phyloP scores from a whole-genome alignment of 805 yeast species.

The Wickerhamomyces sydowiorum region DNA sequence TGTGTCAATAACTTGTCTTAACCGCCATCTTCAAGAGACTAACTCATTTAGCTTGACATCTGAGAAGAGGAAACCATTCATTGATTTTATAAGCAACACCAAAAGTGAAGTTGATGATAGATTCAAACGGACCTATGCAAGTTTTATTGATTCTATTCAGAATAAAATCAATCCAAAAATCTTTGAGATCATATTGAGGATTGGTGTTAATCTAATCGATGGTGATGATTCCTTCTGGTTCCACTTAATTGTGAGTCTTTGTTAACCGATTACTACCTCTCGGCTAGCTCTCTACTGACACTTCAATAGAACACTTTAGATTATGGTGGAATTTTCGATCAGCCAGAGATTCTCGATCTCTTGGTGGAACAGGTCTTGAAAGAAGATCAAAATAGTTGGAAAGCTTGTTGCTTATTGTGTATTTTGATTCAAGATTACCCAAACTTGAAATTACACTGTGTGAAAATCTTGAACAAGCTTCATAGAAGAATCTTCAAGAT shows the following conservation, averaged over 20 bases:
- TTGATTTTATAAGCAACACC: neutral
- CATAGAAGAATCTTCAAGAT: neutral
- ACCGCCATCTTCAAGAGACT: too few relatives aligned
- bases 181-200: constrained; percentile 17
- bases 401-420: constrained; percentile 20
- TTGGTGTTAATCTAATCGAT: constrained; percentile 16
- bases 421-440: constrained; percentile 19
- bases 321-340: constrained; percentile 16
- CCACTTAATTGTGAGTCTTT: constrained; percentile 9
- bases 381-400: constrained; percentile 17
- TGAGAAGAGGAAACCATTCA: neutral
- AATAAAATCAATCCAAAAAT: constrained; percentile 8
- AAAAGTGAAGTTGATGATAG: neutral
- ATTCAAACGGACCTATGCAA: neutral
- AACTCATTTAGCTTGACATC: neutral
- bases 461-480: neutral
- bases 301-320: constrained; percentile 8
- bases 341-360: constrained; percentile 5
- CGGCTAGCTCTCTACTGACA: neutral
- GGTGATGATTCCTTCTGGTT: constrained; percentile 20
- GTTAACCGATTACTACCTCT: neutral
- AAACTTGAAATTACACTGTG: constrained; percentile 1
- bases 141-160: constrained; percentile 7
- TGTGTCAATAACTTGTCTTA: neutral
- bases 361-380: constrained; percentile 9